Percentiles rank a stretch among this genome's conserved stretches.
These are phyloP conservation scores for Fraxinus greggii DNA, from an alignment of 305 asterid genomes.

Conservation along the genomic window DNA sequence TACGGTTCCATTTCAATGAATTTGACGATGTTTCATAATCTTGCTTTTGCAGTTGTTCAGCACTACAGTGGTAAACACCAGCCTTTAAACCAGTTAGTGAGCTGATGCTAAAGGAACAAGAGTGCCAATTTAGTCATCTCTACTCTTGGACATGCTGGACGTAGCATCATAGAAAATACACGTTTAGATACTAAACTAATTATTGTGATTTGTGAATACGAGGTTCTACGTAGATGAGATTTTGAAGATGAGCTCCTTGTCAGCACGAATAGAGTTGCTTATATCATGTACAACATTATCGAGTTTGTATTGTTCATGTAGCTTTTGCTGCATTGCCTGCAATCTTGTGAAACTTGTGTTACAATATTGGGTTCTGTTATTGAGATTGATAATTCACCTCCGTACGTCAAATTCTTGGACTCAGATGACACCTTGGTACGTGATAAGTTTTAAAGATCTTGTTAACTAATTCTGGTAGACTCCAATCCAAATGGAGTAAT, in stretches of 20 bases:
- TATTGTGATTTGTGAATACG: neutral
- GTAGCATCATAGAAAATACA: neutral
- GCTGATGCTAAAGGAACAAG: conserved; percentile 18
- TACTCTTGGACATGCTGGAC: neutral
- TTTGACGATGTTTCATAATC: neutral
- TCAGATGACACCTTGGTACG: neutral
- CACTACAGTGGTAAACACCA: neutral
- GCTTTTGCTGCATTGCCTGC: neutral
- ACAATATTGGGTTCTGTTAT: neutral
- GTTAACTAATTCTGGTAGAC: neutral
- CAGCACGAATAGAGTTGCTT: neutral
- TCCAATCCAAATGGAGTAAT: neutral
- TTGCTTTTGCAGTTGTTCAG: neutral
- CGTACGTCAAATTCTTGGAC: neutral
- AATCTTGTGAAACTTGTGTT: neutral
- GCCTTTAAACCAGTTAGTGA: neutral
- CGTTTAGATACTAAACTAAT: neutral
- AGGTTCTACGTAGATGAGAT: neutral
- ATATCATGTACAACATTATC: neutral
- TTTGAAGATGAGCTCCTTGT: neutral
- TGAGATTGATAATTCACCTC: neutral
- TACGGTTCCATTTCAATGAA: neutral
- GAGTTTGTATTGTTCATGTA: neutral
- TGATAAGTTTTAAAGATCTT: neutral
- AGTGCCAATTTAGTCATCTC: neutral